These are phyloP conservation scores for Ascosphaera pollenicola DNA, from an alignment of 2,329 filamentous ascomycete species.

Conservation along the genomic window DNA sequence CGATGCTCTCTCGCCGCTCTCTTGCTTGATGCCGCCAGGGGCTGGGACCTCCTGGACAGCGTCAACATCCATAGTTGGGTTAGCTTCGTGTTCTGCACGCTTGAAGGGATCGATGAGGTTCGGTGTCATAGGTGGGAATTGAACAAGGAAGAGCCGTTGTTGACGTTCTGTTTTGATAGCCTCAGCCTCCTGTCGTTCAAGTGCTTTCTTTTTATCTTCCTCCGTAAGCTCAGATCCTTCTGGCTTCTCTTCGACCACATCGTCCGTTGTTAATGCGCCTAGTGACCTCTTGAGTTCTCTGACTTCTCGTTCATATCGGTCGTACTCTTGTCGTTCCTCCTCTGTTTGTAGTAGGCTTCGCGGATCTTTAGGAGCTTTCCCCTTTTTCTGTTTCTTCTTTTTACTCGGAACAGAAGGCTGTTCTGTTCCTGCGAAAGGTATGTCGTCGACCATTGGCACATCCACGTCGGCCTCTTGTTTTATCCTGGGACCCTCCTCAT, in stretches of 20 bases:
- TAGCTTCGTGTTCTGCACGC: constrained; percentile 6
- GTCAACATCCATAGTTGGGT: constrained; percentile 1
- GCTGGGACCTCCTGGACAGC: constrained; percentile 1
- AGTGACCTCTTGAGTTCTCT: constrained; percentile 18
- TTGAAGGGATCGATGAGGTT: constrained; percentile 23
- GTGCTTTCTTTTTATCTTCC: constrained; percentile 7
- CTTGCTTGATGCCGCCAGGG: constrained; percentile 9
- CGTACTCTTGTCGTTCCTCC: constrained; percentile 21
- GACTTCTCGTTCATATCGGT: constrained; percentile 18
- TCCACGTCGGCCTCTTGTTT: constrained; percentile 33
- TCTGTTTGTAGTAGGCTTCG: constrained; percentile 17
- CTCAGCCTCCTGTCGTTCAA: constrained; percentile 6
- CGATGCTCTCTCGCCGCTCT: constrained; percentile 1
- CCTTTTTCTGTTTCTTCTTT: constrained; percentile 6
- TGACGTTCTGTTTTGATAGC: constrained; percentile 20
- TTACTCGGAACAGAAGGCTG: constrained; percentile 1
- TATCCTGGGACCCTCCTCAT: constrained; percentile 17
- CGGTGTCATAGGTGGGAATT: constrained; percentile 40
- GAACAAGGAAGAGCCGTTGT: constrained; percentile 38
- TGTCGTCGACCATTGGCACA: constrained; percentile 14
- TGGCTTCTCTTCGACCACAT: constrained; percentile 6
- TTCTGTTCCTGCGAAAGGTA: constrained; percentile 8
- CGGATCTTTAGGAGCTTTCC: constrained; percentile 9
- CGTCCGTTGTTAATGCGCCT: constrained; percentile 3
- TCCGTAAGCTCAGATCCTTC: constrained; percentile 7